Percentiles rank a stretch among this genome's conserved stretches.
Conservation (phyloP, 1,284 basidiomycete species). For the Tilletiopsis washingtonensis region DNA sequence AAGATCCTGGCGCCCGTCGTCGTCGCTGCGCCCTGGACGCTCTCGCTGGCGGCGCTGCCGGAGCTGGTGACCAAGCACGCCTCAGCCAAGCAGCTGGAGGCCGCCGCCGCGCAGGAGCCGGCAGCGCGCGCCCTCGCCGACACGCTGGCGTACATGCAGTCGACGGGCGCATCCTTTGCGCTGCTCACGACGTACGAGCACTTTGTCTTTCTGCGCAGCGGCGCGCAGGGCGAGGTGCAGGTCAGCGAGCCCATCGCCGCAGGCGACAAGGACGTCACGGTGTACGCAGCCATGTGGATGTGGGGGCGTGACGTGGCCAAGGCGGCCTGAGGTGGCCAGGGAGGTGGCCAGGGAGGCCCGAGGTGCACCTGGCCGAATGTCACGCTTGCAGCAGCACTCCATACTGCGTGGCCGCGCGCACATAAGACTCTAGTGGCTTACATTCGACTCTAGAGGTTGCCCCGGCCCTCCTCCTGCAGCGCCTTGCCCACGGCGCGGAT, state of each 20-base stretch:
- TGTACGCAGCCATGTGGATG: slow-evolving; percentile 4
- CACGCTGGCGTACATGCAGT: slow-evolving; percentile 5
- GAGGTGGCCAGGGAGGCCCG: background rate
- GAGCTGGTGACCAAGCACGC: too few relatives aligned
- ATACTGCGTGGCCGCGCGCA: too few relatives aligned
- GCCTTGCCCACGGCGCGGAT: slow-evolving; percentile 69
- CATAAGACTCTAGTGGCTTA: too few relatives aligned
- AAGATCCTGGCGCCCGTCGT: slow-evolving; percentile 7
- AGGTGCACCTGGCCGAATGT: too few relatives aligned
- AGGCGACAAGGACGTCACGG: background rate
- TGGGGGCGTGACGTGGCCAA: slow-evolving; percentile 4
- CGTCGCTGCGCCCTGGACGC: slow-evolving; percentile 7
- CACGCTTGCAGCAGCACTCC: too few relatives aligned
- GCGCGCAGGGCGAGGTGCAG: background rate
- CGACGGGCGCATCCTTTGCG: background rate
- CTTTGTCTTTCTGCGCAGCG: slow-evolving; percentile 7
- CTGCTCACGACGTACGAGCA: slow-evolving; percentile 11
- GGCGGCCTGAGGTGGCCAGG: background rate
- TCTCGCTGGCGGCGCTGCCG: background rate
- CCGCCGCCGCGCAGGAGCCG: background rate
- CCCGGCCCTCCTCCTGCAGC: slow-evolving; percentile 52
- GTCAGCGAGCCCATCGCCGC: background rate
- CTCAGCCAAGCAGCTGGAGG: background rate
- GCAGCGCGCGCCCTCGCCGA: background rate
- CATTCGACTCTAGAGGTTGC: slow-evolving; percentile 18